These are phyloP conservation scores for Apostasia shenzhenica DNA, from an alignment of 106 monocot species.

Conservation along the genomic window DNA sequence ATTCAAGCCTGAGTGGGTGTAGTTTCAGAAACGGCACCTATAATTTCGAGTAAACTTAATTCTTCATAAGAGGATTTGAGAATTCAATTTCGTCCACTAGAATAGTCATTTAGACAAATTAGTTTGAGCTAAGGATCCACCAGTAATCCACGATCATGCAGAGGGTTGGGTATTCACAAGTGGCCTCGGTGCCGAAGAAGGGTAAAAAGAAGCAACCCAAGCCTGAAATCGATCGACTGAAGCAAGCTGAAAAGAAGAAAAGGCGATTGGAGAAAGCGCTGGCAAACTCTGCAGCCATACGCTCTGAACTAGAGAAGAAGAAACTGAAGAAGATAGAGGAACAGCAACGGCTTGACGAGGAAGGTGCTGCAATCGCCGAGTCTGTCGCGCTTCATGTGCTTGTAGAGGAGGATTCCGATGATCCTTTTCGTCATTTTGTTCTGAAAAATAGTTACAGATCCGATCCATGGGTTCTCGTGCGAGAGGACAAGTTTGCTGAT, in stretches of 20 bases:
- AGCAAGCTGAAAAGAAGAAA: conserved; percentile 96
- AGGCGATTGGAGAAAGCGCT: conserved; percentile 91
- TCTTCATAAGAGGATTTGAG: too few relatives aligned
- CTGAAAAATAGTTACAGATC: conserved; percentile 14
- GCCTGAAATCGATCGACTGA: conserved; percentile 75
- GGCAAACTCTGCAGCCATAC: conserved; percentile 84
- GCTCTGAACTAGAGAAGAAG: conserved; percentile 87
- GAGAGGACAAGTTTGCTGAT: conserved; percentile 3
- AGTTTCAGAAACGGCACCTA: conserved; percentile 11
- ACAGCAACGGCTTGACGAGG: conserved; percentile 74
- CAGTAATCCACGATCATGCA: conserved; percentile 39
- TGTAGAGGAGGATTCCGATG: conserved; percentile 69
- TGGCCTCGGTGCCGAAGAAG: conserved; percentile 34
- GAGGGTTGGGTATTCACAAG: conserved; percentile 32
- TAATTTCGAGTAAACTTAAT: background rate
- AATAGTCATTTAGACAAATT: too few relatives aligned
- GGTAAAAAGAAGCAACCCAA: conserved; percentile 79
- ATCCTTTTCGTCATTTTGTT: conserved; percentile 29
- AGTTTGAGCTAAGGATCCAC: conserved; percentile 8
- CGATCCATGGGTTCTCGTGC: conserved; percentile 12
- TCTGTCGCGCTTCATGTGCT: conserved; percentile 92
- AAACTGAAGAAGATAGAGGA: conserved; percentile 93
- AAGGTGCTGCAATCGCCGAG: conserved; percentile 88
- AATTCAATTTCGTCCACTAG: too few relatives aligned
- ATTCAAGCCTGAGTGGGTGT: conserved; percentile 95